These are phyloP conservation scores for Alternaria gansuensis DNA, from an alignment of 2,329 filamentous ascomycete genomes.

Conservation along the genomic window DNA sequence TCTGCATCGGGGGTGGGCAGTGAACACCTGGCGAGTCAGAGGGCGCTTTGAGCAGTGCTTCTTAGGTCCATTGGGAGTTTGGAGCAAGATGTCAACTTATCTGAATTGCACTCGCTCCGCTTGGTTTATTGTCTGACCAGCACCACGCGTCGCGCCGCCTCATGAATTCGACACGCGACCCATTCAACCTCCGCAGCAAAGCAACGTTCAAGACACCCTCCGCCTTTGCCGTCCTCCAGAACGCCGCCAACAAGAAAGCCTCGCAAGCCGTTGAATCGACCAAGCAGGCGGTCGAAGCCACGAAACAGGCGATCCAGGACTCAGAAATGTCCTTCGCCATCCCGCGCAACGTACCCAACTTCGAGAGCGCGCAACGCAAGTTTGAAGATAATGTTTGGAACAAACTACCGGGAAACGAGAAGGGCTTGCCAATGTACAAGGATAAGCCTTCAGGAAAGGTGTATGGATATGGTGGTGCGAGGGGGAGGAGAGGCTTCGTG, in stretches of 20 bases:
- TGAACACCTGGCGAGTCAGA: conserved; percentile 39
- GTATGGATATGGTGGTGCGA: conserved; percentile 67
- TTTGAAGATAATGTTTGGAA: conserved; percentile 56
- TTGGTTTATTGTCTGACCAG: conserved; percentile 1
- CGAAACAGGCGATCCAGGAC: conserved; percentile 44
- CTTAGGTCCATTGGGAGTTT: conserved; percentile 5
- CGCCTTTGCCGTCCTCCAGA: conserved; percentile 45
- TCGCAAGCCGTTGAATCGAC: conserved; percentile 39
- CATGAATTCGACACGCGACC: conserved; percentile 58
- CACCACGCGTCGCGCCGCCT: conserved; percentile 21
- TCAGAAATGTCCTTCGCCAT: conserved; percentile 56
- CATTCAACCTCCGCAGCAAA: conserved; percentile 56
- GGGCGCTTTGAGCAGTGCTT: conserved; percentile 8
- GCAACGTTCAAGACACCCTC: conserved; percentile 40
- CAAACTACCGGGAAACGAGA: conserved; percentile 67
- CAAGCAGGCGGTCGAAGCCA: conserved; percentile 47
- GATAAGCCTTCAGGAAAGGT: conserved; percentile 83
- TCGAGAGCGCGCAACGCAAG: conserved; percentile 53
- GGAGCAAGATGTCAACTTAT: conserved; percentile 15
- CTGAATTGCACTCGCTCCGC: conserved; percentile 17
- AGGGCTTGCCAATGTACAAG: conserved; percentile 92
- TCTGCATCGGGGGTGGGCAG: conserved; percentile 26
- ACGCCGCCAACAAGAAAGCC: conserved; percentile 41
- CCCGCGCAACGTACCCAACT: conserved; percentile 55
- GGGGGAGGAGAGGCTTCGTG: conserved; percentile 60